These are phyloP conservation scores for Colletotrichum lentis DNA, from an alignment of 2,329 filamentous ascomycete species.

Conservation along the genomic window DNA sequence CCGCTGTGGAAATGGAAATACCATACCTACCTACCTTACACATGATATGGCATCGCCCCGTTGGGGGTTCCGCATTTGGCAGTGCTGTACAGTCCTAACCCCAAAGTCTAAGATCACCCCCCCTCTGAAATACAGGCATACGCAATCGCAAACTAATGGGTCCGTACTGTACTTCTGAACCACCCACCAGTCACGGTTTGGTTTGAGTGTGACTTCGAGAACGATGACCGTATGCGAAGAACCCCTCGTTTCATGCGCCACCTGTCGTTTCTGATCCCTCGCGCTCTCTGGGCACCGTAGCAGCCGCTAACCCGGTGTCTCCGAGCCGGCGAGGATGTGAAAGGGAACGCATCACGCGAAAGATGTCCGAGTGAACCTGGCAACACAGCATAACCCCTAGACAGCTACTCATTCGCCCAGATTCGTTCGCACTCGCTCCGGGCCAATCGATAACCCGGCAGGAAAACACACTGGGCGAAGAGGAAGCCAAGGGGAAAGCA, in stretches of 20 bases:
- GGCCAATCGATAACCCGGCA: neutral
- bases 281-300: neutral
- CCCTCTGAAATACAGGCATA: too few species aligned
- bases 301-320: neutral
- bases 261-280: too few species aligned
- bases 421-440: neutral
- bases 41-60: too few species aligned
- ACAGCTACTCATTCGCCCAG: neutral
- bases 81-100: too few species aligned
- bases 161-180: too few species aligned
- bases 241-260: neutral
- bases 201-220: neutral
- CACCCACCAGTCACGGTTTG: neutral
- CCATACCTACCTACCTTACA: too few species aligned
- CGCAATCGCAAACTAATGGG: too few species aligned
- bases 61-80: neutral
- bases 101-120: too few species aligned
- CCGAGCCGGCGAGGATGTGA: slow-evolving; percentile 8
- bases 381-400: neutral
- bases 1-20: slow-evolving; percentile 14
- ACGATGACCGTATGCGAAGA: neutral
- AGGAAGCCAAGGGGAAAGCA: too few species aligned
- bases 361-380: slow-evolving; percentile 19
- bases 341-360: neutral
- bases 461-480: too few species aligned